Conservation (phyloP, 1,284 basidiomycete genomes). For the Sporisorium iseilematis-ciliati region DNA sequence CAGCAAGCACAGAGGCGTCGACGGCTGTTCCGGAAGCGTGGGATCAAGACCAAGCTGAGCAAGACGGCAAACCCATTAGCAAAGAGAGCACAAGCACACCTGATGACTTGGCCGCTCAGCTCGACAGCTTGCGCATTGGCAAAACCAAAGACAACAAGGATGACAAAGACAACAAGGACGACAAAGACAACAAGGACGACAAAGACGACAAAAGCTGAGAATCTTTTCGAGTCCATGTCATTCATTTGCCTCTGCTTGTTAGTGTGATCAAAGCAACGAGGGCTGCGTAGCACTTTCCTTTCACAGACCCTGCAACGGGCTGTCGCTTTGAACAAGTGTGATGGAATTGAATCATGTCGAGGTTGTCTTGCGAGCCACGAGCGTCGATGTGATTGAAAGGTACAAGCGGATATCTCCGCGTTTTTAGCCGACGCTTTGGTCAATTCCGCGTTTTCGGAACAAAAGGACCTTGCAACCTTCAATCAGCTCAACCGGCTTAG, state of each 20-base stretch:
- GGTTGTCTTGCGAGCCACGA: too few relatives aligned
- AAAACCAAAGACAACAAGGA: not conserved
- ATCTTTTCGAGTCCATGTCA: not conserved
- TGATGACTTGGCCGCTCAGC: constrained; percentile 22
- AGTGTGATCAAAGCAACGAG: too few relatives aligned
- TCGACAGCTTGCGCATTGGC: constrained; percentile 24
- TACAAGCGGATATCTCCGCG: too few relatives aligned
- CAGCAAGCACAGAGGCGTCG: not conserved
- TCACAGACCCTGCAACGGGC: too few relatives aligned
- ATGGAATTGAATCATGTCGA: too few relatives aligned
- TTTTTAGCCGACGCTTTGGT: too few relatives aligned
- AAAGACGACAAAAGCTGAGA: not conserved
- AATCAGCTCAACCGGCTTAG: not conserved
- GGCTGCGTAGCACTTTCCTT: too few relatives aligned
- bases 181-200: not conserved
- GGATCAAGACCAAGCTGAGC: constrained; percentile 5
- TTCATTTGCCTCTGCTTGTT: not conserved
- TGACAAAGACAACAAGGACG: not conserved
- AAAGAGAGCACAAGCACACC: not conserved
- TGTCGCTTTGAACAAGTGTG: too few relatives aligned
- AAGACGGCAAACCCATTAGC: not conserved
- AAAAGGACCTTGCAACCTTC: not conserved
- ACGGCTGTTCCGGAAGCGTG: constrained; percentile 11
- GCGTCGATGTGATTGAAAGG: too few relatives aligned
- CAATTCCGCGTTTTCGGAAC: not conserved